Base-by-base conservation (phyloP, 2,329 filamentous ascomycete species). In the Atkinsonella hypoxylon region DNA sequence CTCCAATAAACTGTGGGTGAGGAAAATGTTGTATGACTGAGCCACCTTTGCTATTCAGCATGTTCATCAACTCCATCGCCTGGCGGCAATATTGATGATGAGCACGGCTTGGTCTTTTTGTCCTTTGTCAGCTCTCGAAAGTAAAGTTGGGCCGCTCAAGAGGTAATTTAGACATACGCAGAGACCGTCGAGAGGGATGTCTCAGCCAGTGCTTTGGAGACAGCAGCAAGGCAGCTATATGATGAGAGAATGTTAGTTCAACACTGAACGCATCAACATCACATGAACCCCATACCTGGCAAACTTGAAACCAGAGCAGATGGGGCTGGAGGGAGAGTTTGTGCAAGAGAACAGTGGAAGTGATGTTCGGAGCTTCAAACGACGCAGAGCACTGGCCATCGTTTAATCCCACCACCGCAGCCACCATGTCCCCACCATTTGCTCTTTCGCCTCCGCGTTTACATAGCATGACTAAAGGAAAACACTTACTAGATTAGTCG, bases 31-130 rank as follows among this genome's bases (percentile, higher is more conserved):
- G 53, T 39, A 51, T 36, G 47, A 67, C 55, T 48, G 63, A 58
- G 59, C 63, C 63, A 53, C 61, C 69, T 65, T 73, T 74, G 55
- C 71, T 72, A 63, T 77, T 76, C 60, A 76, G 63, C 67, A 77
- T 73, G 61, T 69, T 74, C 59, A 68, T 73, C 59, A 77, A 73
- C 60, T 73, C 73, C 73, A 76, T 77, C 53, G 74, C 70, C 64
- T 73, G 70, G 57, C 67, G 67, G 47, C 72, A 65, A 54, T 67
- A 69, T 56, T 70, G 68, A 60, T 70, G 72, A 63, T 62, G 64
- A 65, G 71, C 68, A 55, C 60, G 65, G 59, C 59, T 61, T 59
- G 61, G 62, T 55, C 62, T 62, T 48, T 13, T 34, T 52, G 11
- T 54, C 53, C 54, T 49, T 41, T 43, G 42, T 51, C 44, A 34